Evolutionary conservation across 208 protist species (phyloP), one percentile per base, ranked within the genome.

Genomic region (Herpetomonas muscarum): DNA sequence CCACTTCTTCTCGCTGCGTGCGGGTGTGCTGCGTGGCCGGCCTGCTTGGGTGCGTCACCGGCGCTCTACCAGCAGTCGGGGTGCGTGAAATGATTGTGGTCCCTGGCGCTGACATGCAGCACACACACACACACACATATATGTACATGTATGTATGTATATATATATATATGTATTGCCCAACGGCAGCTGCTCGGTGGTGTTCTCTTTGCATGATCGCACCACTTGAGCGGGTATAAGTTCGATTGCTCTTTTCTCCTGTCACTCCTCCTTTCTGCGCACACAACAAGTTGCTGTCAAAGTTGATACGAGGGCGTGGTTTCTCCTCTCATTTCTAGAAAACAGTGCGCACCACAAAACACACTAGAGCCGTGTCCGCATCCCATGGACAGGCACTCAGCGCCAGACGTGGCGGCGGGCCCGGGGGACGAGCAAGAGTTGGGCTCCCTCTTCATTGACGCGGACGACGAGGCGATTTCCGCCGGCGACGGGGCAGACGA

Each of bases 261-360:
- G 41, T 19, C 10, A 6, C 22, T 46, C 17, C 15, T 22, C 41
- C 17, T 46, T 6, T 22, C 15, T 19, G 9, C 41, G 9, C 41
- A 55, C 26, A 39, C 29, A 55, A 36, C 30, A 52, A 52, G 22
- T 29, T 17, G 42, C n/a, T n/a, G n/a, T n/a, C n/a, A n/a, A n/a
- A n/a, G n/a, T n/a, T n/a, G n/a, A n/a, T n/a, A n/a, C n/a, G n/a
- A n/a, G n/a, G n/a, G n/a, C n/a, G n/a, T n/a, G n/a, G n/a, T n/a
- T n/a, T n/a, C n/a, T n/a, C 42, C 15, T 47, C 19, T 22, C 15
- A 25, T 12, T 22, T 6, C 7, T 6, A 9, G 17, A 24, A 32
- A 17, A 12, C 10, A 19, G 19, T 7, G 41, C 41, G 41, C 41
- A 46, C 5, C 15, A 19, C 5, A 19, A 46, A 46, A 46, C 9